A percentile compares a stretch with the other conserved stretches of the same genome.
Conservation (phyloP, 208 protist genomes). For the Vickermania spadyakhi region DNA sequence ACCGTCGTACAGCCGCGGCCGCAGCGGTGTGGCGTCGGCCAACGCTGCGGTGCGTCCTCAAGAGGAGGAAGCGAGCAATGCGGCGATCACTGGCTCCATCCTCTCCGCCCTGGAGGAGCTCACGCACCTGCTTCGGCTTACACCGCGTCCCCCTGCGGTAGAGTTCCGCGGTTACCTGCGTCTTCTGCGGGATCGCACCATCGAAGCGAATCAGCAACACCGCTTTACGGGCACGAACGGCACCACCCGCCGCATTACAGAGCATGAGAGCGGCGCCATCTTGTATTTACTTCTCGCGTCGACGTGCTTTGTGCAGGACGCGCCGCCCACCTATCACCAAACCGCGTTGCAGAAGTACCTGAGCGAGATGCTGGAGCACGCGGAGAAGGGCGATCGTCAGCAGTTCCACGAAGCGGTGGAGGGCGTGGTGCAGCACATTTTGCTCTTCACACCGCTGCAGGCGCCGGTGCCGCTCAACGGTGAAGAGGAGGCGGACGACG, state of each 20-base stretch:
- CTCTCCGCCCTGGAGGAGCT: not conserved
- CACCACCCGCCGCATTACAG: not conserved
- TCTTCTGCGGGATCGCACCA: not conserved
- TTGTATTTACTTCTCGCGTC: constrained; percentile 18
- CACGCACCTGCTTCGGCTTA: not conserved
- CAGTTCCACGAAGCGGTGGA: constrained; percentile 22
- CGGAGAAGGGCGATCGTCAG: constrained; percentile 11
- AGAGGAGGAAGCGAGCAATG: too few species aligned
- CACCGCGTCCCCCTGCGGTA: not conserved
- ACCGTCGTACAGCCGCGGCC: too few species aligned
- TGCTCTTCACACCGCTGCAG: constrained; percentile 29
- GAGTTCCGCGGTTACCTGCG: not conserved
- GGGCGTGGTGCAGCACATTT: constrained; percentile 25
- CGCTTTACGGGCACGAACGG: not conserved
- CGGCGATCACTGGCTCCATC: too few species aligned
- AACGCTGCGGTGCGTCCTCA: too few species aligned
- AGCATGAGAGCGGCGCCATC: constrained; percentile 12
- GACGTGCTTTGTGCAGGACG: constrained; percentile 12
- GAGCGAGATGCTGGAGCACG: constrained; percentile 13
- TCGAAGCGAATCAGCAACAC: not conserved
- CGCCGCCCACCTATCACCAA: constrained; percentile 15
- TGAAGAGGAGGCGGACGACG: constrained; percentile 1
- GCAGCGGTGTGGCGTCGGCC: too few species aligned
- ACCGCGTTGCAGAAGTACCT: constrained; percentile 18
- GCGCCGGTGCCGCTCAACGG: constrained; percentile 2